A percentile compares a stretch with the other conserved stretches of the same genome.
These are phyloP conservation scores for Capsicum chinense DNA, from an alignment of 257 asterid species.

Conservation along the genomic window DNA sequence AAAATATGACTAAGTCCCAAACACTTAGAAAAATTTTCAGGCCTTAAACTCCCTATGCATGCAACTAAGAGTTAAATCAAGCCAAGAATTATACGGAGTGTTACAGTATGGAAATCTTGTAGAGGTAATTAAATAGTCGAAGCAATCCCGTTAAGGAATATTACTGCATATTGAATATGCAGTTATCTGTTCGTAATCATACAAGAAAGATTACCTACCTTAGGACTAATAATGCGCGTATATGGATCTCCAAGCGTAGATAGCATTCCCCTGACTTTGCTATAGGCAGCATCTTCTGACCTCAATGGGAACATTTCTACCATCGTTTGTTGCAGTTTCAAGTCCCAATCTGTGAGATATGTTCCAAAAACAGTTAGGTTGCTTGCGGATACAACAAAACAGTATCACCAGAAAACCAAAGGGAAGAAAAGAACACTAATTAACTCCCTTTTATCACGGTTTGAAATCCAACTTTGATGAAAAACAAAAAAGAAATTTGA, in stretches of 20 bases:
- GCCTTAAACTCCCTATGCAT: too few relatives aligned
- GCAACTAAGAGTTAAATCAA: too few relatives aligned
- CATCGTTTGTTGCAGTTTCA: constrained; percentile 91
- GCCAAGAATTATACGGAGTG: too few relatives aligned
- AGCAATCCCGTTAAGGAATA: not conserved
- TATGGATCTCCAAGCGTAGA: constrained; percentile 96
- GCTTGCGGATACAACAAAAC: not conserved
- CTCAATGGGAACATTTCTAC: constrained; percentile 85
- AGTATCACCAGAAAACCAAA: not conserved
- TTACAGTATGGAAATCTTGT: not conserved
- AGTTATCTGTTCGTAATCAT: not conserved
- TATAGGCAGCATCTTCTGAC: constrained; percentile 94
- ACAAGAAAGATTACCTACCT: constrained; percentile 46
- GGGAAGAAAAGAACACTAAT: not conserved
- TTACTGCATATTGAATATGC: not conserved
- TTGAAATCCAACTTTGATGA: not conserved
- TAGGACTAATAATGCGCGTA: constrained; percentile 92
- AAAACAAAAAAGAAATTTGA: constrained; percentile 20
- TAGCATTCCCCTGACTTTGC: constrained; percentile 89
- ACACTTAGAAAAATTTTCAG: too few relatives aligned
- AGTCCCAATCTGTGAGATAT: constrained; percentile 83
- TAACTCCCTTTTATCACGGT: not conserved
- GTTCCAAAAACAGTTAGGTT: not conserved
- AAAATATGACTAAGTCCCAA: too few relatives aligned
- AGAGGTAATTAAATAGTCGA: not conserved